Conservation (phyloP, 768 basidiomycete species). For the Trametes sanguinea region DNA sequence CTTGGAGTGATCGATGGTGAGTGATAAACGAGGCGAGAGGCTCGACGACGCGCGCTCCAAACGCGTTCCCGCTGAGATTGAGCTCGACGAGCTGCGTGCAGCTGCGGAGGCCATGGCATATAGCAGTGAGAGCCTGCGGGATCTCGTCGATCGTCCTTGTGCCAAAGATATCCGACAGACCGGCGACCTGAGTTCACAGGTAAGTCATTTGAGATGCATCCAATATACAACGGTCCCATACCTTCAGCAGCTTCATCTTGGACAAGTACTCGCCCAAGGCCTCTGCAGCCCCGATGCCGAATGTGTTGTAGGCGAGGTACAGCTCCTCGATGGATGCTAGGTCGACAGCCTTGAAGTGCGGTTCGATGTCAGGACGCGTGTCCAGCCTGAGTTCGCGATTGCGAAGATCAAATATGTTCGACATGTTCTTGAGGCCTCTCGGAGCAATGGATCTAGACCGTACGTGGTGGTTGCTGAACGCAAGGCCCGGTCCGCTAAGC, state of each 20-base stretch:
- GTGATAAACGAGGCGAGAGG: not conserved
- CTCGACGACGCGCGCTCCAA: not conserved
- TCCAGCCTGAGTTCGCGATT: not conserved
- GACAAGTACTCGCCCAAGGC: too few relatives aligned
- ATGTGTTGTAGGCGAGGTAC: not conserved
- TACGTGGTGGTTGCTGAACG: too few relatives aligned
- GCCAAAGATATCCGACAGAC: slow-evolving; percentile 1
- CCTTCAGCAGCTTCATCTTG: not conserved
- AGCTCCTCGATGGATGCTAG: not conserved
- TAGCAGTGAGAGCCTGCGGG: not conserved
- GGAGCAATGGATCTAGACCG: too few relatives aligned
- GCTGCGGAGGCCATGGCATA: not conserved
- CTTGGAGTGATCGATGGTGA: not conserved
- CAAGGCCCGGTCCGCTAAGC: too few relatives aligned
- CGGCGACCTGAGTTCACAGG: not conserved
- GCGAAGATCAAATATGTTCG: not conserved
- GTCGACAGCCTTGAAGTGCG: not conserved
- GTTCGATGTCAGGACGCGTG: not conserved
- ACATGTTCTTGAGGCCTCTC: not conserved
- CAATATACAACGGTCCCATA: not conserved
- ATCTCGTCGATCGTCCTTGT: slow-evolving; percentile 1
- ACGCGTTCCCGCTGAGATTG: not conserved
- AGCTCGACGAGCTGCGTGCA: too few relatives aligned
- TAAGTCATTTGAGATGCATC: not conserved
- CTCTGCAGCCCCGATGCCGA: too few relatives aligned